A percentile compares a stretch with the other conserved stretches of the same genome.
Conservation (phyloP, 2,329 filamentous ascomycete species). For the Phialemonium atrogriseum region DNA sequence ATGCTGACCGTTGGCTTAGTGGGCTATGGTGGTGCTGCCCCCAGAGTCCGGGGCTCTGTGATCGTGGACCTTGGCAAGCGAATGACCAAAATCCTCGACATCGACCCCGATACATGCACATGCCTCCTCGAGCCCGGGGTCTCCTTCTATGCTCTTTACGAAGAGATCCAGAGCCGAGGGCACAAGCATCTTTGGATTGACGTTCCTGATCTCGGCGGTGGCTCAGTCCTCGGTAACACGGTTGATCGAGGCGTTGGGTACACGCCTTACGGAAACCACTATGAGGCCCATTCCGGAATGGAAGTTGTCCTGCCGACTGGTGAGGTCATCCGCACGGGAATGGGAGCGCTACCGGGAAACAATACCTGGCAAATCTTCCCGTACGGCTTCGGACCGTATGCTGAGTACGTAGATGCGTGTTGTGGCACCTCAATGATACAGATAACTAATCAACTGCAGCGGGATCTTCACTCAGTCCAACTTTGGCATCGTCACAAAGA, state of each 20-base stretch:
- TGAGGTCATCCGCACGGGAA: constrained; percentile 31
- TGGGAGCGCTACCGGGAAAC: constrained; percentile 27
- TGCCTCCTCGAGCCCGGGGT: constrained; percentile 34
- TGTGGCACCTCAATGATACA: not conserved
- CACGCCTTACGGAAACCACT: constrained; percentile 36
- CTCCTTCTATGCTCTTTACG: constrained; percentile 28
- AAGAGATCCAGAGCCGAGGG: constrained; percentile 23
- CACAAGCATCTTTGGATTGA: constrained; percentile 34
- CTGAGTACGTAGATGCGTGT: constrained; percentile 17
- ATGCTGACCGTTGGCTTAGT: constrained; percentile 9
- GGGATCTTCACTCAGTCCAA: constrained; percentile 42
- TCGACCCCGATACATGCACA: constrained; percentile 27
- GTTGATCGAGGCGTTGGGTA: constrained; percentile 37
- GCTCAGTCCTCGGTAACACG: constrained; percentile 36
- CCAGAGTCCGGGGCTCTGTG: constrained; percentile 31
- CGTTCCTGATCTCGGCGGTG: constrained; percentile 30
- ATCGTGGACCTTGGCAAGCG: constrained; percentile 31
- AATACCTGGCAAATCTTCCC: constrained; percentile 34
- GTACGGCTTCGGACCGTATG: constrained; percentile 29
- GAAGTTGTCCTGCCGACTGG: constrained; percentile 34
- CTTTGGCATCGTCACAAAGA: constrained; percentile 42
- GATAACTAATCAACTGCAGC: constrained; percentile 8
- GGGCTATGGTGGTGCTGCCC: constrained; percentile 35
- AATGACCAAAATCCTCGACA: constrained; percentile 30
- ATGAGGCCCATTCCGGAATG: constrained; percentile 29